Base-by-base conservation (phyloP, 352 stramenopile genomes). In the Phytophthora constricta region DNA sequence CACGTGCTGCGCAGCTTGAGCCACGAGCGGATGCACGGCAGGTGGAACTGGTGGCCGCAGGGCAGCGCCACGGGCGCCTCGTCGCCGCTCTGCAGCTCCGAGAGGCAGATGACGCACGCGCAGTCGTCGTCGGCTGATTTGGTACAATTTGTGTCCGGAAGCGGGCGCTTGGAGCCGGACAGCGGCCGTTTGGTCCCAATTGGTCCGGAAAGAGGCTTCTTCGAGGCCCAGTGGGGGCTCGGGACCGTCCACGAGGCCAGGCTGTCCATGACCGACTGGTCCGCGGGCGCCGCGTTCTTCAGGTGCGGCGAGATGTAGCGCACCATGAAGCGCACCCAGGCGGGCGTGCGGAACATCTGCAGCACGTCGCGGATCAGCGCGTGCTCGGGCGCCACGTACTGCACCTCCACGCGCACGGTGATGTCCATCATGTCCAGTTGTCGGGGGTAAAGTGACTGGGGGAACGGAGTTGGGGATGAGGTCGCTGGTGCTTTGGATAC, bases 21-120 rank as follows among this genome's bases (percentile, higher is more conserved):
- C 96, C 97, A 99, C 37, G 86, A 92, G 39, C 89, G 68, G 63
- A 99, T 92, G 80, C 97, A 99, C 41, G 84, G 76, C 25, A 91
- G 68, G 71, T 99, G 96, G 76, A 98, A 99, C 41, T 90, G 67
- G 79, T 99, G 97, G 45, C 85, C 81, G 68, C 96, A 99, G 14
- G 94, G 91, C 33, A 98, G 77, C 45, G 81, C 68, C 34, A 96
- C 86, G 17, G 95, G 78, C 28, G 70, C 67, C 17, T 95, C 76
- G 52, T 93, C 57, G n/a, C 65, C 54, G 41, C 22, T 37, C 39
- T 76, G 31, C 1, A 81, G 92, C 43, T 97, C 91, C 51, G 81
- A 92, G 31, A 99, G 86, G 76, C 96, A 99, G 59, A 99, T 97
- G 5, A 95, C 89, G 70, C 95, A 98, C 22, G 68, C 64, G 41